Conservation (phyloP, 192 early-diverging fungal species). For the Coemansia guatemalensis region DNA sequence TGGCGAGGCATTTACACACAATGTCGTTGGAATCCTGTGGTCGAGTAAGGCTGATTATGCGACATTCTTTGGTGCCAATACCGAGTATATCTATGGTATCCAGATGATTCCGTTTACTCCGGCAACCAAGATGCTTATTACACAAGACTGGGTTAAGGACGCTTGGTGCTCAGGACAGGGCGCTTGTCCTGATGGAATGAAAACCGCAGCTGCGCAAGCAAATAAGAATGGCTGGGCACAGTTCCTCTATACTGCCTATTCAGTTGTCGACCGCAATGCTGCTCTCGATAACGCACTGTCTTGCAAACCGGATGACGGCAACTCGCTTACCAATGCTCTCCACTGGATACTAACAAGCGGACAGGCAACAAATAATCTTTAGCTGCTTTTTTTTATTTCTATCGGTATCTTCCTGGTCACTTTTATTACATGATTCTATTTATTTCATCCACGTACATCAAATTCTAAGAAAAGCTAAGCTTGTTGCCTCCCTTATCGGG, state of each 20-base stretch:
- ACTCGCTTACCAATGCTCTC: slow-evolving; percentile 54
- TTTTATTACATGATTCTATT: too few relatives aligned
- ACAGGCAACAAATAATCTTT: slow-evolving; percentile 7
- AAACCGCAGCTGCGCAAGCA: slow-evolving; percentile 35
- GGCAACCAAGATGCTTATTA: slow-evolving; percentile 37
- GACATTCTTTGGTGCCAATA: slow-evolving; percentile 53
- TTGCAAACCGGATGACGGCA: slow-evolving; percentile 55
- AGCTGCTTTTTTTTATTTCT: neutral
- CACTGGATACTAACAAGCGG: slow-evolving; percentile 55
- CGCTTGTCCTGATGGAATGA: slow-evolving; percentile 40
- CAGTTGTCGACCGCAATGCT: slow-evolving; percentile 41
- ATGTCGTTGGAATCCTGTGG: slow-evolving; percentile 56
- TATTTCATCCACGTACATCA: too few relatives aligned
- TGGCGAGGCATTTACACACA: slow-evolving; percentile 34
- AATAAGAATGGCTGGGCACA: slow-evolving; percentile 41
- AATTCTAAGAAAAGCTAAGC: too few relatives aligned
- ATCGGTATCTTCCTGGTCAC: neutral
- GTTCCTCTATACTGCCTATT: slow-evolving; percentile 52
- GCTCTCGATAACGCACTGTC: slow-evolving; percentile 26
- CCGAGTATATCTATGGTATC: slow-evolving; percentile 56
- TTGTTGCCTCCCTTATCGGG: neutral
- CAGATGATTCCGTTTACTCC: slow-evolving; percentile 60
- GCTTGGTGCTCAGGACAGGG: slow-evolving; percentile 35
- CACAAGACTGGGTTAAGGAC: slow-evolving; percentile 49
- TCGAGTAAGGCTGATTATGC: slow-evolving; percentile 49